These are phyloP conservation scores for Dioscorea alata DNA, from an alignment of 106 monocot genomes.

Conservation along the genomic window DNA sequence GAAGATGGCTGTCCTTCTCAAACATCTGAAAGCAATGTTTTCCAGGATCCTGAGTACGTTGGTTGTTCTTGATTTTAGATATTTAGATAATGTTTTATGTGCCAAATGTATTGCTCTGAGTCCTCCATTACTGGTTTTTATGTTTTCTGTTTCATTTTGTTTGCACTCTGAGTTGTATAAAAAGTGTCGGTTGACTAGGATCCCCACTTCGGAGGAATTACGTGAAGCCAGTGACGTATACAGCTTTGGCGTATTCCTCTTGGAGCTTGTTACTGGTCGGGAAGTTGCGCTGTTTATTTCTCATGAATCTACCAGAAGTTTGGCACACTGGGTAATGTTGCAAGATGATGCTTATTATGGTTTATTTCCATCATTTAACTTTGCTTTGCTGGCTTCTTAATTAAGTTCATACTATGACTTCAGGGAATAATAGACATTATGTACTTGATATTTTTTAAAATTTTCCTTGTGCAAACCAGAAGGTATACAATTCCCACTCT, in stretches of 20 bases:
- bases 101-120: no score
- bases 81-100: no score
- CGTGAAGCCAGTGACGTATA: slow-evolving; percentile 65
- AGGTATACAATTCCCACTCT: no score
- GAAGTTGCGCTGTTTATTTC: slow-evolving; percentile 16
- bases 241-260: slow-evolving; percentile 71
- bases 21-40: slow-evolving; percentile 17
- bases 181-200: slow-evolving; percentile 11
- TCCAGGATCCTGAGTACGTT: slow-evolving; percentile 54
- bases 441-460: no score
- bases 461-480: no score
- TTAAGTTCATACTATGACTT: no score
- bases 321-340: slow-evolving; percentile 51
- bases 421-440: no score
- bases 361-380: not conserved
- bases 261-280: slow-evolving; percentile 63
- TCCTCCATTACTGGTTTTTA: no score
- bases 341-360: not conserved
- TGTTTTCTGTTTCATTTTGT: no score
- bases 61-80: not conserved
- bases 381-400: no score
- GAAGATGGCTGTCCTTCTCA: slow-evolving; percentile 31
- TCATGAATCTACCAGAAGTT: slow-evolving; percentile 16
- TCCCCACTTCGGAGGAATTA: slow-evolving; percentile 4
- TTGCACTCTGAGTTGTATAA: no score